Evolutionary conservation across 441 rosid species (phyloP).

Genomic region (Corymbia calophylla): DNA sequence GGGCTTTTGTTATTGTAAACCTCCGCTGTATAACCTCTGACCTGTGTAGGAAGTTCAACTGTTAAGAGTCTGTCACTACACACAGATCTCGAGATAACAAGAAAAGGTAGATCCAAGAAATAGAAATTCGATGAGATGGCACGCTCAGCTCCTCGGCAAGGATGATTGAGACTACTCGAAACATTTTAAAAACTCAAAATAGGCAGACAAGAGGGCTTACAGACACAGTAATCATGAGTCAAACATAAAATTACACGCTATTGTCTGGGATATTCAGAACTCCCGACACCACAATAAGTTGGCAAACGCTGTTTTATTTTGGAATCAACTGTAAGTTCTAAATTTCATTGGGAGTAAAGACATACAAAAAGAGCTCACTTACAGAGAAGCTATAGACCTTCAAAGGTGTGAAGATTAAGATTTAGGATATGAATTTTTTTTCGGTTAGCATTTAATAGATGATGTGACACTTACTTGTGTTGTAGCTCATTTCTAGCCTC

Average conservation of each 20-base stretch:
- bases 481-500: slow-evolving; percentile 73
- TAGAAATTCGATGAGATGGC: background rate
- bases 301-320: background rate
- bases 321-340: background rate
- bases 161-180: background rate
- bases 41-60: slow-evolving; percentile 18
- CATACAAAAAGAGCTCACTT: background rate
- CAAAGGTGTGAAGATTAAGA: background rate
- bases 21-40: slow-evolving; percentile 69
- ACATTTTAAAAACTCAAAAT: background rate
- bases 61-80: background rate
- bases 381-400: background rate
- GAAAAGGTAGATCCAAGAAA: background rate
- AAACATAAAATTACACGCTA: background rate
- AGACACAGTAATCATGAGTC: background rate
- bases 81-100: background rate
- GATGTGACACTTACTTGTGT: slow-evolving; percentile 49
- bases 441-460: background rate
- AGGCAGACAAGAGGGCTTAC: background rate
- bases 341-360: background rate
- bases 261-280: background rate
- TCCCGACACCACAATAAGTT: background rate
- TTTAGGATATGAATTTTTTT: background rate
- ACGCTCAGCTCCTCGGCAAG: background rate
- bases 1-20: slow-evolving; percentile 69